These are phyloP conservation scores for Dactylellina cionopaga DNA, from an alignment of 2,329 filamentous ascomycete species.

Conservation along the genomic window DNA sequence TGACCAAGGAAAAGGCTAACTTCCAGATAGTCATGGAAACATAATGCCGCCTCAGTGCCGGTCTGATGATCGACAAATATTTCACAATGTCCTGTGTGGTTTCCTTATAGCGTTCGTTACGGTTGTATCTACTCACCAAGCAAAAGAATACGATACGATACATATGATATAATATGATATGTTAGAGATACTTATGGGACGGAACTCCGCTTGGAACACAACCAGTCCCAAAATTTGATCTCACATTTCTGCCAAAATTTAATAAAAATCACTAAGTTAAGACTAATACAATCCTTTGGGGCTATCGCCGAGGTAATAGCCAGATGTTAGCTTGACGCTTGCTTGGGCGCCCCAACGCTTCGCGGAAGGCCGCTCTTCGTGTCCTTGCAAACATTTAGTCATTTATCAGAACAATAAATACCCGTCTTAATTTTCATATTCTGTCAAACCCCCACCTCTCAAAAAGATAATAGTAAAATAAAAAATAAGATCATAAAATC, in stretches of 20 bases:
- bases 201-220: not conserved
- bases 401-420: no score
- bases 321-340: conserved; percentile 3
- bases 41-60: not conserved
- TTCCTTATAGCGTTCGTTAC: conserved; percentile 16
- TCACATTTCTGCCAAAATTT: not conserved
- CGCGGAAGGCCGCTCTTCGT: no score
- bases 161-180: no score
- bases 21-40: not conserved
- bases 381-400: no score
- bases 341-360: conserved; percentile 1
- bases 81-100: not conserved
- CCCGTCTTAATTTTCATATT: no score
- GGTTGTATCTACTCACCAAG: no score
- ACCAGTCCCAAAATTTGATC: not conserved
- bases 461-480: no score
- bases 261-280: not conserved
- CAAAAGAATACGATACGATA: no score
- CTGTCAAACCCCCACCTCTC: no score
- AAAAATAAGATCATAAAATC: no score
- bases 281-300: conserved; percentile 10
- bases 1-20: conserved; percentile 19
- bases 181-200: no score
- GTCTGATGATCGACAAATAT: not conserved
- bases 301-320: conserved; percentile 19